These are phyloP conservation scores for Stagonosporopsis vannaccii DNA, from an alignment of 2,329 filamentous ascomycete species.

Conservation along the genomic window DNA sequence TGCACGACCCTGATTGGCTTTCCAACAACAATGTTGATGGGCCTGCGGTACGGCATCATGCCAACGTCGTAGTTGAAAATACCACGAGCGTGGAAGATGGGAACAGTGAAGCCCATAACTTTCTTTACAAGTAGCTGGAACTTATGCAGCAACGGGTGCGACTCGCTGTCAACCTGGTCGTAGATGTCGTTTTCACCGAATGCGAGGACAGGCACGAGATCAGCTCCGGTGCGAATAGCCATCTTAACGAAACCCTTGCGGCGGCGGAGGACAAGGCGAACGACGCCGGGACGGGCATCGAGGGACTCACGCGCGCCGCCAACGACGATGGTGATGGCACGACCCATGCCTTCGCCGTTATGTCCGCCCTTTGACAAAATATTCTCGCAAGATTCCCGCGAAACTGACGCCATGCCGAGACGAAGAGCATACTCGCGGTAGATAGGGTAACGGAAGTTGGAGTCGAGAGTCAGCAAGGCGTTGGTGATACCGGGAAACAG, in stretches of 20 bases:
- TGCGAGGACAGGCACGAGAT: slow-evolving; percentile 87
- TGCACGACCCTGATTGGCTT: slow-evolving; percentile 76
- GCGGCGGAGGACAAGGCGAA: slow-evolving; percentile 80
- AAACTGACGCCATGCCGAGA: slow-evolving; percentile 87
- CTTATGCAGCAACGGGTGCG: slow-evolving; percentile 80
- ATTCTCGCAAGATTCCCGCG: slow-evolving; percentile 90
- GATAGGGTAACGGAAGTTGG: slow-evolving; percentile 91
- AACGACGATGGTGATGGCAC: slow-evolving; percentile 95
- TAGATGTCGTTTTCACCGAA: slow-evolving; percentile 98
- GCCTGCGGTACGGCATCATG: slow-evolving; percentile 88
- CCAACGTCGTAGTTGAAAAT: slow-evolving; percentile 99
- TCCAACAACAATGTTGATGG: slow-evolving; percentile 89
- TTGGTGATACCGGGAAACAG: slow-evolving; percentile 97
- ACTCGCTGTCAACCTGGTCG: slow-evolving; percentile 80
- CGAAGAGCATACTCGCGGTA: slow-evolving; percentile 94
- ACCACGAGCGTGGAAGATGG: slow-evolving; percentile 86
- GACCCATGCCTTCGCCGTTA: slow-evolving; percentile 84
- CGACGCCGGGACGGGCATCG: slow-evolving; percentile 78
- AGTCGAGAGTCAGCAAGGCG: slow-evolving; percentile 89
- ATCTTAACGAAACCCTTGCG: slow-evolving; percentile 95
- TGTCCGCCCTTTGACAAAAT: slow-evolving; percentile 79
- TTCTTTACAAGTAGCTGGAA: slow-evolving; percentile 85
- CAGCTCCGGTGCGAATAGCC: slow-evolving; percentile 88
- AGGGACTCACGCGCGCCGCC: slow-evolving; percentile 92
- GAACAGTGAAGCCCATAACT: slow-evolving; percentile 88